Evolutionary conservation across 2,329 filamentous ascomycete species (phyloP).

Genomic region (Aspergillus sp.): DNA sequence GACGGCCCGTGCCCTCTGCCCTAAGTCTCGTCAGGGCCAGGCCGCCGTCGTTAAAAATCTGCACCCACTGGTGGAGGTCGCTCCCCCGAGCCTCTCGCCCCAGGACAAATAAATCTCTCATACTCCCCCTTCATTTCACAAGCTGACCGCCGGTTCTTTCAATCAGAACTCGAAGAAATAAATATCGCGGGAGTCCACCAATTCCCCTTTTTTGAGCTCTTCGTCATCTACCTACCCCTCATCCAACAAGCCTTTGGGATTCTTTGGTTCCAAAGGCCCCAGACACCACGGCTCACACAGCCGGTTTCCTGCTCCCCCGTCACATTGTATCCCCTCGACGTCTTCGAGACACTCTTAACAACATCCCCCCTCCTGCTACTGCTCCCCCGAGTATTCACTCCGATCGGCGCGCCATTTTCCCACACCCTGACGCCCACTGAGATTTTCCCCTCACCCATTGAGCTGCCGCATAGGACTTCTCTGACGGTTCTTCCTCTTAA

Average conservation of each 20-base stretch:
- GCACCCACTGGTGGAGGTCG: constrained; percentile 15
- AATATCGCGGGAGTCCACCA: constrained; percentile 14
- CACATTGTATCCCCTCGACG: constrained; percentile 47
- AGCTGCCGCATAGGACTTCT: constrained; percentile 99
- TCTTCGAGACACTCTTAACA: constrained; percentile 48
- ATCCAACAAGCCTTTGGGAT: constrained; percentile 38
- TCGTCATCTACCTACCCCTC: constrained; percentile 12
- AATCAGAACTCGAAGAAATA: constrained; percentile 8
- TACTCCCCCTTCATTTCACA: background rate
- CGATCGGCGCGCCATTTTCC: constrained; percentile 41
- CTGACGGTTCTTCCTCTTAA: constrained; percentile 97
- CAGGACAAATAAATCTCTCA: constrained; percentile 19
- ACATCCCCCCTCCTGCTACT: constrained; percentile 46
- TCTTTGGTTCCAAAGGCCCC: constrained; percentile 37
- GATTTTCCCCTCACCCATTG: constrained; percentile 62
- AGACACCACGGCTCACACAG: constrained; percentile 42
- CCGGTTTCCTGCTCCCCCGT: constrained; percentile 31
- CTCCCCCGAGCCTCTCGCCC: constrained; percentile 4
- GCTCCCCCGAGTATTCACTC: constrained; percentile 25
- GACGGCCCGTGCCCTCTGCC: constrained; percentile 24
- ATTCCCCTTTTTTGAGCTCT: constrained; percentile 13
- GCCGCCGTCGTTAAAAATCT: constrained; percentile 20
- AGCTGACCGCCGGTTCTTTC: constrained; percentile 18
- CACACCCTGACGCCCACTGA: constrained; percentile 35
- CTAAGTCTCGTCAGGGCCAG: constrained; percentile 19